These are phyloP conservation scores for Arthrobotrys entomopaga DNA, from an alignment of 2,329 filamentous ascomycete species.

Conservation along the genomic window DNA sequence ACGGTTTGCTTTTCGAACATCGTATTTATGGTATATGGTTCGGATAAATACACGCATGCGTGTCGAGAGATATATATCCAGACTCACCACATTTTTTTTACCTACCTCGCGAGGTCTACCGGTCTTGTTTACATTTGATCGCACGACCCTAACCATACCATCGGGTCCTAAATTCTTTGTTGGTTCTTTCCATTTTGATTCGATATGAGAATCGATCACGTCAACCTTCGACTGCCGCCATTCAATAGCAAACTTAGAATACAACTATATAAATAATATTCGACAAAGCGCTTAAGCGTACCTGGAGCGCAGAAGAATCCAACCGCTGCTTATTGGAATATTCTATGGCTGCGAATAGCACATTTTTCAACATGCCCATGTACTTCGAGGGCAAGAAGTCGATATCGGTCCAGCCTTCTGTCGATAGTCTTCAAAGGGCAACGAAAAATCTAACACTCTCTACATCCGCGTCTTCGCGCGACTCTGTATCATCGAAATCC, in stretches of 20 bases:
- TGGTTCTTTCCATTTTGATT: constrained; percentile 20
- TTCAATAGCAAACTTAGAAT: not conserved
- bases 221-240: not conserved
- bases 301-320: not conserved
- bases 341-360: constrained; percentile 28
- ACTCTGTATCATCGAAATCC: constrained; percentile 49
- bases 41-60: too few species aligned
- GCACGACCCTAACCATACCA: constrained; percentile 24
- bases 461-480: constrained; percentile 41
- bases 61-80: constrained; percentile 39
- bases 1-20: too few species aligned
- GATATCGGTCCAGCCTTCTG: constrained; percentile 27
- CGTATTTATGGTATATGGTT: too few species aligned
- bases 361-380: constrained; percentile 52
- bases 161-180: constrained; percentile 1
- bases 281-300: not conserved
- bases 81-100: constrained; percentile 39
- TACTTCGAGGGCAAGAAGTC: constrained; percentile 52
- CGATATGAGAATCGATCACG: constrained; percentile 18
- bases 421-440: constrained; percentile 30
- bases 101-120: constrained; percentile 36
- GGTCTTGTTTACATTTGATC: constrained; percentile 38
- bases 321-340: not conserved
- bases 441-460: constrained; percentile 26
- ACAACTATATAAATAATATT: not conserved